Conservation (phyloP, 805 yeast species). For the Candida xiaguanensis region DNA sequence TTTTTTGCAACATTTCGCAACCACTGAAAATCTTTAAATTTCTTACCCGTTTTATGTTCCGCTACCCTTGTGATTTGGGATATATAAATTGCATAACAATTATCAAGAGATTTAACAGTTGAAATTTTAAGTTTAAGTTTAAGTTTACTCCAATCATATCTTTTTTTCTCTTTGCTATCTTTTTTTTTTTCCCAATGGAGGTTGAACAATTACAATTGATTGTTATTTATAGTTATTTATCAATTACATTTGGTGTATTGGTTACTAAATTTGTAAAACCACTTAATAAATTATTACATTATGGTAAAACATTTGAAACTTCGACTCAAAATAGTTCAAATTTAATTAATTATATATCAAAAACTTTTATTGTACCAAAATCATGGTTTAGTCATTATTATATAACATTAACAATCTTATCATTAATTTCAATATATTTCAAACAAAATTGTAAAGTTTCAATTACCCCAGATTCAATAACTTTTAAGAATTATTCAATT, state of each 20-base stretch:
- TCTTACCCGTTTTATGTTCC: background rate
- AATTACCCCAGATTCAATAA: slow-evolving; percentile 1
- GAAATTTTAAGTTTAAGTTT: too few relatives aligned
- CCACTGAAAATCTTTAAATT: too few relatives aligned
- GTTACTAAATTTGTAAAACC: slow-evolving; percentile 13
- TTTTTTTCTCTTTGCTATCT: background rate
- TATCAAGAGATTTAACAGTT: too few relatives aligned
- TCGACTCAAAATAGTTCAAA: background rate
- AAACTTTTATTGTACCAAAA: slow-evolving; percentile 53
- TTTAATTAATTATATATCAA: slow-evolving; percentile 12
- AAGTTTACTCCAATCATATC: too few relatives aligned
- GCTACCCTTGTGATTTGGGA: too few relatives aligned
- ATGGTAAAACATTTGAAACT: slow-evolving; percentile 18
- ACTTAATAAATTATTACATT: slow-evolving; percentile 17
- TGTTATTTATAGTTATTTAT: background rate
- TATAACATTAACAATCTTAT: slow-evolving; percentile 31
- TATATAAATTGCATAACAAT: background rate
- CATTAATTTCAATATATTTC: slow-evolving; percentile 2
- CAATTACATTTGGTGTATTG: background rate
- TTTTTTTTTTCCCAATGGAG: background rate
- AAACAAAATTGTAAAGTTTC: background rate
- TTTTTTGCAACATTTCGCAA: background rate
- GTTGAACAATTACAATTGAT: slow-evolving; percentile 1
- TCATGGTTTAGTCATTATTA: slow-evolving; percentile 63
- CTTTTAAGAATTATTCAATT: slow-evolving; percentile 16